These are phyloP conservation scores for Flaveria brownii DNA, from an alignment of 129 eudicot genomes.

Conservation along the genomic window DNA sequence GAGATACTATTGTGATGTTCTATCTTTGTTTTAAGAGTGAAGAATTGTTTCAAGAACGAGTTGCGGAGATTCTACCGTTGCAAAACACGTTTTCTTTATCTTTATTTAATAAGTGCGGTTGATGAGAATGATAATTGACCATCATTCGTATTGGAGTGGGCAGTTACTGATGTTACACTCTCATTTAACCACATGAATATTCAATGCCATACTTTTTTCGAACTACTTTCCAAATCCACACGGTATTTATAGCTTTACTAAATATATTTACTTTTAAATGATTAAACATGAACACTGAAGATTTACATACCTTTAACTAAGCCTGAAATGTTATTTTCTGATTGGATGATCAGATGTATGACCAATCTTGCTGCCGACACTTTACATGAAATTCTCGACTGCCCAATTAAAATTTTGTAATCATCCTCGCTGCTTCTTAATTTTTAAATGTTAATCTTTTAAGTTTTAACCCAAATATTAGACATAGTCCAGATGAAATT, in stretches of 20 bases:
- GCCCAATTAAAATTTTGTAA: too few relatives aligned
- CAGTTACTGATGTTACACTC: slow-evolving; percentile 25
- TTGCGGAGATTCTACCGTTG: not conserved
- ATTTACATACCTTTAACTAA: not conserved
- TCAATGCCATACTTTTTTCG: not conserved
- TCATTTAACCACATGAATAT: slow-evolving; percentile 23
- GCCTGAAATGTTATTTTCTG: not conserved
- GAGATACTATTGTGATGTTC: too few relatives aligned
- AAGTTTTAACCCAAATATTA: too few relatives aligned
- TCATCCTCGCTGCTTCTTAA: too few relatives aligned
- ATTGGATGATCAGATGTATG: not conserved
- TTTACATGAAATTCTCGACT: not conserved
- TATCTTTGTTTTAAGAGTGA: not conserved
- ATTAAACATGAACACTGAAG: slow-evolving; percentile 2
- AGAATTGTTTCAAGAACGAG: not conserved
- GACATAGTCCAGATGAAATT: too few relatives aligned
- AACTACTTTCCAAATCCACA: slow-evolving; percentile 12
- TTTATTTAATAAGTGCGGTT: not conserved
- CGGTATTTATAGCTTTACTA: not conserved
- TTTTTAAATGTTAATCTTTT: too few relatives aligned
- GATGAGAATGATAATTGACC: slow-evolving; percentile 28
- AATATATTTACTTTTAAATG: not conserved
- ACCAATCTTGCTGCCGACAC: slow-evolving; percentile 1
- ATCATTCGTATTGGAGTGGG: slow-evolving; percentile 30
- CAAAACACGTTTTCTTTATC: not conserved